A percentile compares a stretch with the other conserved stretches of the same genome.
These are phyloP conservation scores for Nicotiana obtusifolia DNA, from an alignment of 257 asterid genomes.

Conservation along the genomic window DNA sequence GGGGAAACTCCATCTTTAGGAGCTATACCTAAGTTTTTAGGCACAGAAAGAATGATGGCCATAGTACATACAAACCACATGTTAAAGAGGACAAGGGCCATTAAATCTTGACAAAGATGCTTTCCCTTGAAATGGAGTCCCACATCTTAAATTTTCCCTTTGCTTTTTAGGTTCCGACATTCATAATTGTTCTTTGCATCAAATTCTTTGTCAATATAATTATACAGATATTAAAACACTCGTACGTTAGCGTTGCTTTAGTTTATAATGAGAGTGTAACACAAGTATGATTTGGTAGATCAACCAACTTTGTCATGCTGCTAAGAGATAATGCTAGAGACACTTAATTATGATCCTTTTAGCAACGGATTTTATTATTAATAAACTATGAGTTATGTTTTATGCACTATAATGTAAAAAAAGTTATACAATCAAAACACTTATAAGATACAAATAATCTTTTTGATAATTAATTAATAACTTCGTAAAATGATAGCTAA, in stretches of 20 bases:
- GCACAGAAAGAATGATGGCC: constrained; percentile 17
- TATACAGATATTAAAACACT: not conserved
- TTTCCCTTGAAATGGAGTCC: not conserved
- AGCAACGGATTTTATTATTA: not conserved
- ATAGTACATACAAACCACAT: constrained; percentile 14
- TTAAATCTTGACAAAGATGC: constrained; percentile 21
- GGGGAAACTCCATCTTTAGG: constrained; percentile 1
- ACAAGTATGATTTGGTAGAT: not conserved
- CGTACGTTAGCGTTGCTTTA: not conserved
- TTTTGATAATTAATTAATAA: no score
- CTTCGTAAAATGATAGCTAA: no score
- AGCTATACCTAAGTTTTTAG: not conserved
- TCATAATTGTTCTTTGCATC: not conserved
- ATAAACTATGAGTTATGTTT: no score
- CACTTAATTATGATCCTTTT: no score
- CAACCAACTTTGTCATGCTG: not conserved
- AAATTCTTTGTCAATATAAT: not conserved
- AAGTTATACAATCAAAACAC: no score
- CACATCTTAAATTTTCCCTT: not conserved
- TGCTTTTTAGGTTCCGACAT: not conserved
- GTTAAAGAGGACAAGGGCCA: not conserved
- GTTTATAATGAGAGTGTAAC: not conserved
- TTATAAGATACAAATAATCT: no score
- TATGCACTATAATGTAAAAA: no score
- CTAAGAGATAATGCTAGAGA: not conserved